Base-by-base conservation (phyloP, 1,284 basidiomycete genomes). In the Ustilago xerochloae region DNA sequence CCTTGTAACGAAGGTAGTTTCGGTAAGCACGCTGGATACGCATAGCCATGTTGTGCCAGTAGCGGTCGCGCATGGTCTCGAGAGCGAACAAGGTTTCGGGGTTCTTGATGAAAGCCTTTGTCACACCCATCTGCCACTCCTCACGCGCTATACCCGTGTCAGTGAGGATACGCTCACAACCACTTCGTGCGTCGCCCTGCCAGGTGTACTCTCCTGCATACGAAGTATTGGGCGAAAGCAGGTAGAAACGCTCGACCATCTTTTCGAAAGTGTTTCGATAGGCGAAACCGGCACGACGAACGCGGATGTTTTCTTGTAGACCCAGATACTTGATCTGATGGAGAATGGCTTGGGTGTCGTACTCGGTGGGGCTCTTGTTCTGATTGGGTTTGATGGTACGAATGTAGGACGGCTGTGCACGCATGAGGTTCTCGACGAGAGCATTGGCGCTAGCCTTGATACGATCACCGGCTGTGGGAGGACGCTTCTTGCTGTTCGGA, bases 251-350 rank as follows among this genome's bases (percentile, higher is more conserved):
- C 69, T 84, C 78, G 30, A 99, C 93, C 92, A 99, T 95, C 88
- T 98, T 98, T 85, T 97, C 93, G 80, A 99, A 99, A 2, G 94
- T 93, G 81, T 96, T 96, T 70, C 97, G 87, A 86, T 99, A 99
- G 0, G 96, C 96, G 84, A 99, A 99, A 59, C 96, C 96, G 32
- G 96, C 96, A 72, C 96, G 90, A 63, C 96, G 91, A 52, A 99
- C 94, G 48, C 96, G 91, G 63, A 99, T 97, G 84, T 99, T 99
- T 86, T 99, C 97, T 85, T 98, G 94, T 55, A 99, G 87, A 85
- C 96, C 97, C 47, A 99, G 91, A 84, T 99, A 99, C 86, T 99
- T 98, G 88, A 99, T 93, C 87, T 99, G 97, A 87, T 99, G 96
- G 43, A 99, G 87, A 71, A 99, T 93, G 8, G 94, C 94, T 84